A percentile compares a stretch with the other conserved stretches of the same genome.
phyloP scores from a whole-genome alignment of 2,329 filamentous ascomycete species.

The Alternaria dauci region DNA sequence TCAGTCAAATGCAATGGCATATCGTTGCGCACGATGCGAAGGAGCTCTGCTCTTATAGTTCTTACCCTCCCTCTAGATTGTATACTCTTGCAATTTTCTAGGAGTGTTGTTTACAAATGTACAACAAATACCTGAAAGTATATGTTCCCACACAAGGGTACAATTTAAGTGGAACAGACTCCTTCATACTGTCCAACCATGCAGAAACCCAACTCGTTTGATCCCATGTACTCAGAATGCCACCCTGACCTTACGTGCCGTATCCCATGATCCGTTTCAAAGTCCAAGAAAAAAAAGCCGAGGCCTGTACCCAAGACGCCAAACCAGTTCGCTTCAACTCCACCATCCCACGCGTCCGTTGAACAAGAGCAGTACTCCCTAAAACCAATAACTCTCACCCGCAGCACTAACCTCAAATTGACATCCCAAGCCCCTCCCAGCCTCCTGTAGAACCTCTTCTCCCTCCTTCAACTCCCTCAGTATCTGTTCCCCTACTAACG shows the following conservation, averaged over 20 bases:
- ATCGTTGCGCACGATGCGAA: background rate
- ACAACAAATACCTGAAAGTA: too few relatives aligned
- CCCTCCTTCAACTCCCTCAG: constrained; percentile 72
- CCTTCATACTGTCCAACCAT: too few relatives aligned
- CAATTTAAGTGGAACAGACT: too few relatives aligned
- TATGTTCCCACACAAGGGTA: too few relatives aligned
- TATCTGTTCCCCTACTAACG: constrained; percentile 70
- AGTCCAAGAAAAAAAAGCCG: background rate
- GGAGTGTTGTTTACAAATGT: too few relatives aligned
- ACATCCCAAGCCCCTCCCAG: constrained; percentile 74
- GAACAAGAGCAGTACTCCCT: background rate
- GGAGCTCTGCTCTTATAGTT: too few relatives aligned
- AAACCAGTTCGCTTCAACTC: background rate
- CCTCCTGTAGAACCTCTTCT: constrained; percentile 58
- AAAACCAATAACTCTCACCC: constrained; percentile 67
- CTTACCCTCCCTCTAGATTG: too few relatives aligned
- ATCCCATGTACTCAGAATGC: background rate
- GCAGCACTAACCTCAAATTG: constrained; percentile 76
- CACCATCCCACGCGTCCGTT: background rate
- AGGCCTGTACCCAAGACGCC: background rate
- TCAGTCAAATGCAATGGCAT: background rate
- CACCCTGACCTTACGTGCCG: background rate
- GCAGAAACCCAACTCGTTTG: background rate
- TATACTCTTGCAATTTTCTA: too few relatives aligned
- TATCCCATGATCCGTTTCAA: background rate